Conservation (phyloP, 208 protist genomes). For the Trypanosoma avium region DNA sequence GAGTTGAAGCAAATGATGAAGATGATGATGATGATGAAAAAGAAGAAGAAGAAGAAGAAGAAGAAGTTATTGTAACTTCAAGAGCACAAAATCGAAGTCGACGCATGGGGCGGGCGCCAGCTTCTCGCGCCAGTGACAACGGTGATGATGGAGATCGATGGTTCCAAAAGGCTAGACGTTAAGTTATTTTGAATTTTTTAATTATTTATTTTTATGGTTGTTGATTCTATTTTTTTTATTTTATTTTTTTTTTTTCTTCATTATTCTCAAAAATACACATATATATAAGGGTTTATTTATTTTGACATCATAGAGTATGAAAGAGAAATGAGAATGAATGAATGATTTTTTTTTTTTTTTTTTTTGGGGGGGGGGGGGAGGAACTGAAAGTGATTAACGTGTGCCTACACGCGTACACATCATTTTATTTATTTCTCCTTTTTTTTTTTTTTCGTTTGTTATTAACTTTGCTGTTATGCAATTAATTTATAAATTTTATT, state of each 20-base stretch:
- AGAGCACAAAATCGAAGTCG: conserved; percentile 5
- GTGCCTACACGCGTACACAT: too few species aligned
- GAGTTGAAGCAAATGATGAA: not conserved
- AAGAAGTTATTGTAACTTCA: conserved; percentile 4
- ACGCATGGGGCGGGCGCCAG: conserved; percentile 14
- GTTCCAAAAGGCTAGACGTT: conserved; percentile 22
- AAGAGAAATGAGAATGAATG: not conserved
- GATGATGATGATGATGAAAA: conserved; percentile 8
- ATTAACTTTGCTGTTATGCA: not conserved
- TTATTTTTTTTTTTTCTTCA: not conserved
- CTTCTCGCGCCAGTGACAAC: not conserved
- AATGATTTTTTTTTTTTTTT: conserved; percentile 8
- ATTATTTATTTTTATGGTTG: too few species aligned
- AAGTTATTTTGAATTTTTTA: not conserved
- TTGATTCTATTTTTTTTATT: too few species aligned
- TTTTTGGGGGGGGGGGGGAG: too few species aligned
- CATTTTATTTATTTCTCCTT: not conserved
- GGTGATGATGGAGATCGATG: conserved; percentile 17
- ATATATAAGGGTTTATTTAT: too few species aligned
- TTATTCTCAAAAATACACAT: too few species aligned
- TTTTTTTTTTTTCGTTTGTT: not conserved
- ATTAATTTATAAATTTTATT: too few species aligned
- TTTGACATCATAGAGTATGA: not conserved
- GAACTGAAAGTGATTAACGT: too few species aligned
- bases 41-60: not conserved